phyloP scores from a whole-genome alignment of 805 yeast genomes.

The Kuraishia molischiana region DNA sequence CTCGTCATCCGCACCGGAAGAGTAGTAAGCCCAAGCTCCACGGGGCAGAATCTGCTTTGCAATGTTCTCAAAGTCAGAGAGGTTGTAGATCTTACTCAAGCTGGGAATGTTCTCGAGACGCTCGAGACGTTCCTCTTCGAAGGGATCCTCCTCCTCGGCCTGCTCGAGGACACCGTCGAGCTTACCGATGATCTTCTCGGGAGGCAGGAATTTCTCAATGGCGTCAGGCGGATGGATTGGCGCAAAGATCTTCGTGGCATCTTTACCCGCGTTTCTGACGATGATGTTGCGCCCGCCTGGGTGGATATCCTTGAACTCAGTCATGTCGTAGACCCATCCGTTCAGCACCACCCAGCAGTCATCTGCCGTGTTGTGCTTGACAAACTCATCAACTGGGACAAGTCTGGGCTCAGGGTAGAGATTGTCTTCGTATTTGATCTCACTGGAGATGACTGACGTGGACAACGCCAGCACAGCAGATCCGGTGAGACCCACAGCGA shows the following conservation, averaged over 20 bases:
- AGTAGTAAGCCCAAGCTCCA: conserved; percentile 88
- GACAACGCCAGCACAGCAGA: neutral
- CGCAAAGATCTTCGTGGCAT: conserved; percentile 75
- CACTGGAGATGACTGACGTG: conserved; percentile 1
- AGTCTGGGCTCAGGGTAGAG: conserved; percentile 13
- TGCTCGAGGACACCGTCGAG: conserved; percentile 13
- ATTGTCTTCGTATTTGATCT: neutral
- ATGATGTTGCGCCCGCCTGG: conserved; percentile 25
- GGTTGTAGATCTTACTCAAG: conserved; percentile 57
- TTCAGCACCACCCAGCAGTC: conserved; percentile 42
- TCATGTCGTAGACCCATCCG: conserved; percentile 33
- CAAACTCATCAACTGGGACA: conserved; percentile 22
- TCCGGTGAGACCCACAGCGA: neutral
- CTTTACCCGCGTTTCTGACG: conserved; percentile 40
- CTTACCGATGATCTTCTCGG: conserved; percentile 51
- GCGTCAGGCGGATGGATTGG: conserved; percentile 92
- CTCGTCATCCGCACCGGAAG: conserved; percentile 91
- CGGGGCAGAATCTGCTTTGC: conserved; percentile 72
- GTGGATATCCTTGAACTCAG: conserved; percentile 24
- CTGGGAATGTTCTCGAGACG: conserved; percentile 51
- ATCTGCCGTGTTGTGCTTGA: conserved; percentile 33
- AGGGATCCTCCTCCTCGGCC: conserved; percentile 25
- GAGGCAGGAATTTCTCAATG: conserved; percentile 49
- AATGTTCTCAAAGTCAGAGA: conserved; percentile 80
- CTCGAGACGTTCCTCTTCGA: conserved; percentile 32